Base-by-base conservation (phyloP, 805 yeast species). In the Saccharomycopsis fodiens region DNA sequence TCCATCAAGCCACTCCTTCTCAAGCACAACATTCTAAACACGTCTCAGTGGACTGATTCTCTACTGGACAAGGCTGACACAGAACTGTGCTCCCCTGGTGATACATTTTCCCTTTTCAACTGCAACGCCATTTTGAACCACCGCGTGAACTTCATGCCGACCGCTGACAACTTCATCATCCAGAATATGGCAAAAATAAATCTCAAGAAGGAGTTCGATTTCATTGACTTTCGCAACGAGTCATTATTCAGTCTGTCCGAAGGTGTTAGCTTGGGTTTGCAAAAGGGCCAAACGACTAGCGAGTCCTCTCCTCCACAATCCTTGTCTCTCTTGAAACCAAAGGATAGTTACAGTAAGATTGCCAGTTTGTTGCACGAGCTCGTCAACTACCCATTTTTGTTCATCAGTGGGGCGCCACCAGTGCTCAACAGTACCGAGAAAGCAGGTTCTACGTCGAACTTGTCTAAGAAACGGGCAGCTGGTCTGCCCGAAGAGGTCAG, bases 1-100 rank as follows among this genome's bases (percentile, higher is more conserved):
- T 13, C 34, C 6, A 36, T 50, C 25, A 50, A 43, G 31, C 34
- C 32, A 16, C 43, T 50, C 5, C 36, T 50, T 13, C 20, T 34
- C 29, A 41, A 46, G 22, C 35, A 50, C 30, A 50, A 50, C 37
- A 35, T 50, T 13, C 38, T 50, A 16, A 50, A 50, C 36, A 48
- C 46, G 6, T 30, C 29, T 16, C 19, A 15, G 20, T 32, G 36
- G 36, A 32, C 36, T 6, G 17, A 15, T 17, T 15, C 20, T 32
- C 20, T 10, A 10, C 8, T 6, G 5, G 32, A 29, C n/a, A n/a
- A n/a, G n/a, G n/a, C n/a, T n/a, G n/a, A n/a, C n/a, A n/a, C n/a
- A n/a, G 32, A 29, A n/a, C 8, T 7, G 17, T 10, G 15, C 20
- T 15, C 20, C 19, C 29, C 29, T 7, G 29, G 29, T 6, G 29